A percentile compares a stretch with the other conserved stretches of the same genome.
phyloP scores from a whole-genome alignment of 345 rosid genomes.

The Capsella bursapastoris region DNA sequence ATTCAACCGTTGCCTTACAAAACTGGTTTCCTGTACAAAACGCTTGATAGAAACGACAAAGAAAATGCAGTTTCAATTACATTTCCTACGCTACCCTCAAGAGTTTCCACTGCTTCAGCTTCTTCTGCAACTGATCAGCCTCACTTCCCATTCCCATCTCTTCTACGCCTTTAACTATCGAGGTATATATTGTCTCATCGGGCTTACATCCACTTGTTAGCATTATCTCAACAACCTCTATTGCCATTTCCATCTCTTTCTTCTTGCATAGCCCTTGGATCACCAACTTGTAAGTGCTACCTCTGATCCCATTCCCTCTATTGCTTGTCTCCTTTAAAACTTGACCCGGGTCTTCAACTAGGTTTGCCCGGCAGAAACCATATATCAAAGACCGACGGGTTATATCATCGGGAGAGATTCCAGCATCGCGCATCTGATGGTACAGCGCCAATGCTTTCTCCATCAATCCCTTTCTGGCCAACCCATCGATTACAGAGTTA shows the following conservation, averaged over 20 bases:
- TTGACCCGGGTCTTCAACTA: conserved; percentile 61
- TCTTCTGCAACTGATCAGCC: conserved; percentile 59
- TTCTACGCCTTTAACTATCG: conserved; percentile 54
- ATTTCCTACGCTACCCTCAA: conserved; percentile 29
- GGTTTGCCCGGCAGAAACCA: conserved; percentile 63
- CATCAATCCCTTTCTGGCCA: conserved; percentile 59
- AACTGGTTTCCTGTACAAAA: conserved; percentile 36
- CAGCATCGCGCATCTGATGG: conserved; percentile 56
- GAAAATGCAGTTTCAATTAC: not conserved
- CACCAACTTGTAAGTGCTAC: conserved; percentile 55
- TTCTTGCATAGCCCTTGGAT: conserved; percentile 64
- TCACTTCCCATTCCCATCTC: conserved; percentile 69
- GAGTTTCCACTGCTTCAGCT: conserved; percentile 56
- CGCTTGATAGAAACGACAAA: not conserved
- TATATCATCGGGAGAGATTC: conserved; percentile 74
- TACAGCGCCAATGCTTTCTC: conserved; percentile 60
- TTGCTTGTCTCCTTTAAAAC: conserved; percentile 61
- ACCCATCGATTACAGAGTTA: conserved; percentile 74
- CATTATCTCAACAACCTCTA: conserved; percentile 75
- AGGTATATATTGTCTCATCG: conserved; percentile 51
- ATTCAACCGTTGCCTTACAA: conserved; percentile 17
- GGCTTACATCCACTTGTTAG: conserved; percentile 56
- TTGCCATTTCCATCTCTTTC: conserved; percentile 65
- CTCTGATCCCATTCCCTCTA: conserved; percentile 54
- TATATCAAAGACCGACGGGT: conserved; percentile 69